Base-by-base conservation (phyloP, 805 yeast species). In the Metschnikowia continentalis region DNA sequence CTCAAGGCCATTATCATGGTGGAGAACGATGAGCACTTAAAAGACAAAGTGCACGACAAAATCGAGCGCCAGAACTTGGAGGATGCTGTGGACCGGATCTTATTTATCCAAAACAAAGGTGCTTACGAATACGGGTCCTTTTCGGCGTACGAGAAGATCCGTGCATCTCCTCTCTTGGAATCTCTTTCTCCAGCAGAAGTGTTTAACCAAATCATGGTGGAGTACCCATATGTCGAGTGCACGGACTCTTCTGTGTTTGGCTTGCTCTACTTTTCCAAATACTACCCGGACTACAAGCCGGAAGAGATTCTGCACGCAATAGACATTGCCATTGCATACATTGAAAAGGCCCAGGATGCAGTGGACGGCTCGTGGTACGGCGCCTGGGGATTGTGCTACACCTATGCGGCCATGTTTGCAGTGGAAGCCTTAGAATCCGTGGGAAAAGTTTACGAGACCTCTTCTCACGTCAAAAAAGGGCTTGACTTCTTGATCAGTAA, bases 381-480 rank as follows among this genome's bases (percentile, higher is more conserved):
- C 1, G 83, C 90, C 38, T 94, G 99, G 99, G 99, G 99, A 35
- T 84, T 94, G 5, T 94, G 99, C 65, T 90, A 78, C 64, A 88
- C 97, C 0, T 94, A 94, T 67, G 98, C 98, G 0, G 88, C 90
- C 1, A 94, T 94, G 99, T 94, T 94, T 79, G 99, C 99, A 0
- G 68, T 94, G 30, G 99, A 94, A 60, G 98, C 98, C 0, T 75
- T 94, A 45, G 74, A 81, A 26, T 80, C 92, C 3, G 85, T 86
- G 26, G 88, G 84, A 1, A 77, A 78, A 51, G 71, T 62, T 2
- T 92, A 90, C 64, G 62, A 61, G 1, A 89, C 84, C 60, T 81
- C 86, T 37, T 79, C 73, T 6, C 66, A 71, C 2, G 96, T 89
- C 6, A 70, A 74, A 37, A 78, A 70, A 58, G 99, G 96, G 0